Base-by-base conservation (phyloP, 2,329 filamentous ascomycete genomes). In the Aspergillus puulaauensis region DNA sequence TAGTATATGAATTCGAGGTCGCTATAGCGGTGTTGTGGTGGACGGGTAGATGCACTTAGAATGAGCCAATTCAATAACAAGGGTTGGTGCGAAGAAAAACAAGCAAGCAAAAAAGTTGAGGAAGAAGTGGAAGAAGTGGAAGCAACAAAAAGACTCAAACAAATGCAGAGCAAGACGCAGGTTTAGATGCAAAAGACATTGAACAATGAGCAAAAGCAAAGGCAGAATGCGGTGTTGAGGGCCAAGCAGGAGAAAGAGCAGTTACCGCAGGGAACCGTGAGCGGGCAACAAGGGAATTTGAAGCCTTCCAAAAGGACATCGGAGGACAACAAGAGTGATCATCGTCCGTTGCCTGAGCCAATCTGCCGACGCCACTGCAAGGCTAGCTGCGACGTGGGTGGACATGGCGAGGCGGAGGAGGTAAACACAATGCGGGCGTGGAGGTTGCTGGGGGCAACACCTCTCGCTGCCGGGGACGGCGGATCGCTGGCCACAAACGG, bases 401-500 rank as follows among this genome's bases (percentile, higher is more conserved):
- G 50, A 47, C 53, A 37, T 61, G 41, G 45, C 43, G 59, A 62
- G 61, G 62, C 56, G 60, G 62, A 61, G 64, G 64, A 63, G 67
- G 56, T 72, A 73, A 73, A 73, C 70, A 73, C 61, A 57, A 62
- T 68, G 64, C 64, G 63, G 64, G 58, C 55, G 61, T 59, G 45
- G 58, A 54, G 55, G 70, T 72, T 72, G 70, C 67, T 60, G 61
- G 62, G 68, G 70, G 70, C 70, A 73, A 73, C 70, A 51, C 44
- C 31, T 41, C 57, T 58, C 56, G 58, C 53, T 60, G 57, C 62
- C 62, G 66, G 53, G 68, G 67, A 57, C 63, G 64, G 59, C 58
- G 58, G 56, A 52, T 49, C 54, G 37, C 35, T 40, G 49, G 52
- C 51, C 46, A 41, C 50, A 46, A 39, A 49, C 54, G 35, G 44